These are phyloP conservation scores for Linnemannia exigua DNA, from an alignment of 192 early-diverging fungal species.

Conservation along the genomic window DNA sequence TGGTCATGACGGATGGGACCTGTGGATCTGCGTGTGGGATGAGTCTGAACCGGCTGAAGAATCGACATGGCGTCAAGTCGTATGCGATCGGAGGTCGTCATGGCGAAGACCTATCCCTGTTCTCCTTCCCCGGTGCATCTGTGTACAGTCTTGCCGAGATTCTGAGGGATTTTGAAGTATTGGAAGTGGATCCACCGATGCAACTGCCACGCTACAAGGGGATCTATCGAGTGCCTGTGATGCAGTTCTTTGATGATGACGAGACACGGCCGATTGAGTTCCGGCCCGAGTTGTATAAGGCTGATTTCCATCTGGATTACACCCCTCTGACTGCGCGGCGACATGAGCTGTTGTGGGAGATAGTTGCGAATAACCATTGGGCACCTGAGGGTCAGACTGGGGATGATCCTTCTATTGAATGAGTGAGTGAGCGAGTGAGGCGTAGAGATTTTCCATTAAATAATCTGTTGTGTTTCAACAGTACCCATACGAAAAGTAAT, in stretches of 20 bases:
- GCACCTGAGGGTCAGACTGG: neutral
- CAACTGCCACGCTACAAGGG: conserved; percentile 31
- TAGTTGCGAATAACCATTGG: conserved; percentile 49
- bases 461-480: too few relatives aligned
- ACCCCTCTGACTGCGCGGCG: conserved; percentile 28
- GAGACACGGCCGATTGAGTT: conserved; percentile 31
- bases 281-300: conserved; percentile 36
- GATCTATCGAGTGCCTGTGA: conserved; percentile 43
- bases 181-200: conserved; percentile 43
- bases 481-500: too few relatives aligned
- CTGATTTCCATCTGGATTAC: conserved; percentile 46
- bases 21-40: conserved; percentile 55
- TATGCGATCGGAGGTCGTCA: conserved; percentile 42
- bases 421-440: neutral
- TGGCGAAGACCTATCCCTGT: conserved; percentile 33
- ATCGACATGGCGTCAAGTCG: conserved; percentile 37
- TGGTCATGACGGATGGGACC: conserved; percentile 40
- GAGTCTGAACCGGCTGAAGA: conserved; percentile 53
- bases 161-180: conserved; percentile 16
- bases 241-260: conserved; percentile 39
- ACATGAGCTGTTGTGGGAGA: conserved; percentile 51
- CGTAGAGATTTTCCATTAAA: too few relatives aligned
- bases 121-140: conserved; percentile 44
- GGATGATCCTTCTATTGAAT: conserved; percentile 36
- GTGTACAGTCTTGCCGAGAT: conserved; percentile 35